Evolutionary conservation across 768 basidiomycete species (phyloP), one percentile per base, ranked within the genome.

Genomic region (Tephrocybe sp.): DNA sequence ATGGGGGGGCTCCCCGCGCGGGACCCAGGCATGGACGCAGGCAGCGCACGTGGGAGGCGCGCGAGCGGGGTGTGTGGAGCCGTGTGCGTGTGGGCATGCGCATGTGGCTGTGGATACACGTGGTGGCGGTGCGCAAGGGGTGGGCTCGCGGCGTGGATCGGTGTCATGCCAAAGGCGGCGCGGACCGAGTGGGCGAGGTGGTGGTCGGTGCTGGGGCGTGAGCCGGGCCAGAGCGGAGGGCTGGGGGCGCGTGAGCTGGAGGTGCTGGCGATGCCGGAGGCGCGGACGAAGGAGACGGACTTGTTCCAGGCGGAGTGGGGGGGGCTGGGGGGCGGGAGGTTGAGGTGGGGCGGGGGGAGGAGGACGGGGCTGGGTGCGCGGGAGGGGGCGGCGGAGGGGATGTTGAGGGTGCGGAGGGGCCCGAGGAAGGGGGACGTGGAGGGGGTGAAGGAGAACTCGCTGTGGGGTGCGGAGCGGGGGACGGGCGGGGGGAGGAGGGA

Each of bases 131-230:
- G 25, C 28, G 49, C 26, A 56, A 51, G 43, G 52, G 49, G 7
- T 23, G 55, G 36, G 18, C 4, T 15, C 30, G 40, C 20, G 28
- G n/a, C n/a, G 45, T 79, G 78, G 33, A 93, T 91, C 0, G 90
- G 91, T 5, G 93, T 93, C 90, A 94, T 95, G 3, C 89, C 91
- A 57, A 97, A 97, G 42, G 93, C 93, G 26, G 86, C 76, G 33
- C 90, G 84, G 20, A 96, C 87, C 0, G 87, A 90, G 62, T 91
- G 88, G 3, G 89, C 90, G 32, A 95, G 79, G 62, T 89, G 84
- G 53, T 81, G 78, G 52, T 84, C 55, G 1, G 62, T 50, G 0
- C 65, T 60, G 10, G 71, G 65, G 28, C 64, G 58, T 3, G 68
- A 60, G 64, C 73, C 75, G 15, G 74, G 72, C 44, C 75, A 67